Base-by-base conservation (phyloP, 176 grass and related monocot species). In the Oryza glaberrima region DNA sequence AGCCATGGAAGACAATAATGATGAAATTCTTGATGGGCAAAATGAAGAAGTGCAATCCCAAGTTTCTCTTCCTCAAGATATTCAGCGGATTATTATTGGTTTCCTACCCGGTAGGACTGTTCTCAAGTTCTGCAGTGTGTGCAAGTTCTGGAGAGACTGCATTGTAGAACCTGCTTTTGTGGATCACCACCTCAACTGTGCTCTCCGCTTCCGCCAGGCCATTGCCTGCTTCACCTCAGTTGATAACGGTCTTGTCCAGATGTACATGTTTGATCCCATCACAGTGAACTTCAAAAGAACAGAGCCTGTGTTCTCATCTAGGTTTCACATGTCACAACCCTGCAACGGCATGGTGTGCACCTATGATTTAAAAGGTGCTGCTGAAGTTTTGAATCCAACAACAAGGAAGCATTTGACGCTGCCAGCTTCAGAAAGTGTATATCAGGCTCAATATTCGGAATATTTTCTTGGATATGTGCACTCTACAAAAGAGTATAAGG, bases 161-260 rank as follows among this genome's bases (percentile, higher is more conserved):
- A 41, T 86, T 82, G 45, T 72, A 72, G 83, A 72, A 54, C 78
- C 72, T 77, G 72, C 67, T 77, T 90, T 90, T 51, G 58, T 90
- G 14, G 56, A 90, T 16, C 54, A 22, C 58, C 88, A 90, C 60
- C 88, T 90, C 56, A 47, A 56, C 10, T 86, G 34, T 78, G 67
- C 78, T 90, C 63, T 81, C 19, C 46, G 56, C 83, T 58, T 66
- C 23, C 45, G 77, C 78, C 78, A 73, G 56, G 78, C 73, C 56
- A 90, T 90, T 90, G 83, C 78, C 35, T 86, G 67, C 74, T 90
- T 90, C 68, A 90, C 88, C 34, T 86, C 88, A 3, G 35, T 90
- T 77, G 88, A 90, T 67, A 44, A 14, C 25, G 78, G 83, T 51
- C 67, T 77, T 77, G 36, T 72, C 73, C 84, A 81, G 44, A 73